A percentile compares a stretch with the other conserved stretches of the same genome.
Evolutionary conservation across 2,329 filamentous ascomycete genomes (phyloP).

Genomic region (Sporothrix variecibatus): DNA sequence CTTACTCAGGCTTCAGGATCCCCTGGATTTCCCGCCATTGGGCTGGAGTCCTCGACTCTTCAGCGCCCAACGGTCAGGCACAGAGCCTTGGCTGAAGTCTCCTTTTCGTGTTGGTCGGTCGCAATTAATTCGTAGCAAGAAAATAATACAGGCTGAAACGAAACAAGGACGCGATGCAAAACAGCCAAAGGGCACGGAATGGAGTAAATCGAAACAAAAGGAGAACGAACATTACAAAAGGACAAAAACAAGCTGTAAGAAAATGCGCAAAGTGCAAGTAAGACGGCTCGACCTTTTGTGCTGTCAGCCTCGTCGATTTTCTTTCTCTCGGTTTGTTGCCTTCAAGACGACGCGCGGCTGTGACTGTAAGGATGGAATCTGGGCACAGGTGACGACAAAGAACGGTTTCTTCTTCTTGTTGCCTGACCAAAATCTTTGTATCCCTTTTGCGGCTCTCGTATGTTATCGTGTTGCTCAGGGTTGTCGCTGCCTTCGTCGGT

Average conservation of each 20-base stretch:
- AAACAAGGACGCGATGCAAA: slow-evolving; percentile 9
- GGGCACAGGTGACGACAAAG: neutral
- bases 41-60: neutral
- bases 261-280: neutral
- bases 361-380: neutral
- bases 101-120: neutral
- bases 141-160: neutral
- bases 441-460: neutral
- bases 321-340: neutral
- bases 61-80: slow-evolving; percentile 1
- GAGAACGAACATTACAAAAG: neutral
- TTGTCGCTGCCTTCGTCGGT: neutral
- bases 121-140: neutral
- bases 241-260: neutral
- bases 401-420: neutral
- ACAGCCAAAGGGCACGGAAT: neutral
- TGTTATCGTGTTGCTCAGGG: neutral
- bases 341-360: neutral
- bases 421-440: neutral
- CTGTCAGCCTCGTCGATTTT: neutral
- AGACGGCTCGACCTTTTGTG: neutral
- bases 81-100: neutral
- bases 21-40: neutral
- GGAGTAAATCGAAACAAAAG: neutral
- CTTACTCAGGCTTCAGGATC: neutral